Evolutionary conservation across 306 rosid genomes (phyloP).

Genomic region (Dryas octopetala): DNA sequence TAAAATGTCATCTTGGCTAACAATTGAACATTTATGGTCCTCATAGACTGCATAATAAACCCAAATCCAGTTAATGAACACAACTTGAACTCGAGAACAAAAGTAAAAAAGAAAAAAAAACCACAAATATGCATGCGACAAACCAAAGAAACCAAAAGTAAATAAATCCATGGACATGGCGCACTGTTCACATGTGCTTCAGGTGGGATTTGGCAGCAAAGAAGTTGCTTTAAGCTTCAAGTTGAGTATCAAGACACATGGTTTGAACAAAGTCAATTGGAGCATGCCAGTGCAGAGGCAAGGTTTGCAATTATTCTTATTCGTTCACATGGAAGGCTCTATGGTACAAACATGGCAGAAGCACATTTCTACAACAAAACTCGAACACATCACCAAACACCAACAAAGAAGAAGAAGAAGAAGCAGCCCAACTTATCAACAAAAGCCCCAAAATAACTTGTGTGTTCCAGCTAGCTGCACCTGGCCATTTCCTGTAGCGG

Average conservation of each 20-base stretch:
- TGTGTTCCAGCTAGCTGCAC: background rate
- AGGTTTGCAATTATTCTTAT: background rate
- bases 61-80: too few species aligned
- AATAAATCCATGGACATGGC: background rate
- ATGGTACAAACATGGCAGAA: background rate
- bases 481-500: background rate
- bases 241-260: background rate
- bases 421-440: background rate
- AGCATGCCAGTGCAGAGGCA: background rate
- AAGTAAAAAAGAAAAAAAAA: too few species aligned
- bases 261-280: background rate
- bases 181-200: background rate
- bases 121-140: too few species aligned
- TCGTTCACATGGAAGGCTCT: background rate
- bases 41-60: too few species aligned
- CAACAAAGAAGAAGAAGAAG: background rate
- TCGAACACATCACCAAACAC: background rate
- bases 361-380: conserved; percentile 3
- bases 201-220: background rate
- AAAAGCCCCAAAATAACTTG: background rate
- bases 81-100: too few species aligned
- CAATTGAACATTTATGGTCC: too few species aligned
- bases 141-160: too few species aligned
- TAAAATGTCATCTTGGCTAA: too few species aligned
- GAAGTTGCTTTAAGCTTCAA: background rate